These are phyloP conservation scores for Vitis labrusca DNA, from an alignment of 164 flowering plant genomes.

Conservation along the genomic window DNA sequence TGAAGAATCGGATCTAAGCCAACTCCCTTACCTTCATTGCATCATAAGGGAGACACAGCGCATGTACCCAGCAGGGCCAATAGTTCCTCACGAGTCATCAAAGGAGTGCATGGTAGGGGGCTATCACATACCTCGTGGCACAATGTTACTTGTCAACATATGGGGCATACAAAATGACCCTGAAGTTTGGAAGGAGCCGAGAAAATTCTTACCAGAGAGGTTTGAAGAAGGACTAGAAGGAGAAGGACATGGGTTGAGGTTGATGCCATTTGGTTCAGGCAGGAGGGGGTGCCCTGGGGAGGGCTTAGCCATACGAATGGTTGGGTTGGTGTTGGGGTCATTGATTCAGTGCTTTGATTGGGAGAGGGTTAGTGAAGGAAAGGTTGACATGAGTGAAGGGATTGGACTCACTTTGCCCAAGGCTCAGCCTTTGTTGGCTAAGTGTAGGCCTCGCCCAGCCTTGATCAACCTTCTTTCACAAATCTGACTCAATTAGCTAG, in stretches of 20 bases:
- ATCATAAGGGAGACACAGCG: slow-evolving; percentile 33
- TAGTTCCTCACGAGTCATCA: slow-evolving; percentile 39
- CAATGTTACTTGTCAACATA: slow-evolving; percentile 34
- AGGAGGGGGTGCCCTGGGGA: slow-evolving; percentile 53
- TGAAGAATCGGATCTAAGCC: slow-evolving; percentile 31
- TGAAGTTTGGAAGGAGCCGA: slow-evolving; percentile 27
- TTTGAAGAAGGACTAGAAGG: slow-evolving; percentile 17
- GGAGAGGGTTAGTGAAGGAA: slow-evolving; percentile 34
- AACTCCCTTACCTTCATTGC: slow-evolving; percentile 32
- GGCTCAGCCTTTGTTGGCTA: slow-evolving; percentile 29
- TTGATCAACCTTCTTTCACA: slow-evolving; percentile 26
- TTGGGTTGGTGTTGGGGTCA: slow-evolving; percentile 34
- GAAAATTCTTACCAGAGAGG: slow-evolving; percentile 37
- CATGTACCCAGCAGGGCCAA: slow-evolving; percentile 31
- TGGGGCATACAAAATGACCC: slow-evolving; percentile 45
- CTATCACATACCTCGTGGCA: slow-evolving; percentile 29
- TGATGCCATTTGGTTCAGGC: slow-evolving; percentile 48
- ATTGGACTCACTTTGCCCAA: slow-evolving; percentile 35
- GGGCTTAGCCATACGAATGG: slow-evolving; percentile 28
- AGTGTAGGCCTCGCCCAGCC: slow-evolving; percentile 25
- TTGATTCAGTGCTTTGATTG: slow-evolving; percentile 56
- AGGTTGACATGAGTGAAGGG: slow-evolving; percentile 46
- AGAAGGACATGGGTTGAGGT: slow-evolving; percentile 23
- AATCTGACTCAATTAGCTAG: slow-evolving; percentile 5
- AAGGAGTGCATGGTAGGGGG: slow-evolving; percentile 33